Evolutionary conservation across 73 alveolate genomes (phyloP).

Genomic region (Paramecium pentaurelia): DNA sequence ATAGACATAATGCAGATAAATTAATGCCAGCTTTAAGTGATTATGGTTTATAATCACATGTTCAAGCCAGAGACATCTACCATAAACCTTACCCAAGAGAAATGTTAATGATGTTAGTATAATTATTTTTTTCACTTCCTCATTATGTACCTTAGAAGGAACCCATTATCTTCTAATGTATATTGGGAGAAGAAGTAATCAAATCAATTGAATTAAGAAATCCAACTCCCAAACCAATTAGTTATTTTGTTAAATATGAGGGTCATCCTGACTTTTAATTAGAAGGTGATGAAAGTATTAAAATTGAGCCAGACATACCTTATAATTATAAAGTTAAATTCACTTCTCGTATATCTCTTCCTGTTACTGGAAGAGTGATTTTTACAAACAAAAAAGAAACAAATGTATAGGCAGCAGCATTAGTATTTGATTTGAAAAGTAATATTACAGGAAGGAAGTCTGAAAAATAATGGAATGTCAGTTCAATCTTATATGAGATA

Average conservation of each 20-base stretch:
- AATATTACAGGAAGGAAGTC: slow-evolving; percentile 92
- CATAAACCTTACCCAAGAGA: slow-evolving; percentile 94
- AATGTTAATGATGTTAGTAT: slow-evolving; percentile 82
- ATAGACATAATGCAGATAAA: slow-evolving; percentile 82
- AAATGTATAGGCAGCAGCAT: slow-evolving; percentile 96
- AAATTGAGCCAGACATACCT: slow-evolving; percentile 88
- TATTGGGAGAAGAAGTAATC: slow-evolving; percentile 91
- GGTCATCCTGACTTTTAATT: slow-evolving; percentile 74
- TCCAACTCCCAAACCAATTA: slow-evolving; percentile 90
- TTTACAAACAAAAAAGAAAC: slow-evolving; percentile 95
- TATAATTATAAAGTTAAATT: slow-evolving; percentile 92
- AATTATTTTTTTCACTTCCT: slow-evolving; percentile 92
- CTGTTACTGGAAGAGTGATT: slow-evolving; percentile 90
- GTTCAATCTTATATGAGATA: slow-evolving; percentile 64
- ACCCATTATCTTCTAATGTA: slow-evolving; percentile 88
- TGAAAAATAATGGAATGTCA: slow-evolving; percentile 74
- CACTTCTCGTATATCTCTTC: slow-evolving; percentile 85
- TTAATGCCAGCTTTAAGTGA: slow-evolving; percentile 83
- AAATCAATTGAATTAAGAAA: slow-evolving; percentile 87
- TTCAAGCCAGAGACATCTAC: slow-evolving; percentile 73
- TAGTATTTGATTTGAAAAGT: slow-evolving; percentile 93
- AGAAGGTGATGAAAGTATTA: slow-evolving; percentile 79
- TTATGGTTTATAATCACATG: slow-evolving; percentile 81
- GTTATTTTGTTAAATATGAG: slow-evolving; percentile 93
- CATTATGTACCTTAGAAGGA: slow-evolving; percentile 95